Base-by-base conservation (phyloP, 1,284 basidiomycete genomes). In the Malassezia vespertilionis region DNA sequence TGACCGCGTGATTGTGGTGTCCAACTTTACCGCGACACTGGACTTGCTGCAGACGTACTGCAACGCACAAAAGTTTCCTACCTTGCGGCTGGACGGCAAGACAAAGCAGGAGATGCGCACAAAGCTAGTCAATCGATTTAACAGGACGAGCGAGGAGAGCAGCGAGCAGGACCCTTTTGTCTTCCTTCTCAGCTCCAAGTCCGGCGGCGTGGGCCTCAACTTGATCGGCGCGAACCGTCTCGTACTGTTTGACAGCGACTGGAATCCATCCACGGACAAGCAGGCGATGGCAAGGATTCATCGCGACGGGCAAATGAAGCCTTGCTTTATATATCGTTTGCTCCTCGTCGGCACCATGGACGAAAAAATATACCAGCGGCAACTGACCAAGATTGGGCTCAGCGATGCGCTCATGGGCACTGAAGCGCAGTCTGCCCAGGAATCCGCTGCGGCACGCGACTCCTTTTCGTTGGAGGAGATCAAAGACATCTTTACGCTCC, bases 141-240 rank as follows among this genome's bases (percentile, higher is more conserved):
- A 67, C 33, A 54, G 52, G 31, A 36, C 46, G 12, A 33, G 46
- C 9, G 44, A 39, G 17, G 39, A 53, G 10, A 39, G 34, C 9
- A 42, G 33, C 18, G 52, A 52, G 31, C 40, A 32, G 47, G 38
- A 27, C 44, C 33, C 65, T 51, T 76, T 95, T 65, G 79, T 97
- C 35, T 97, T 99, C 74, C 75, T 99, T 42, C 77, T 99, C 14
- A 90, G 86, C 71, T 89, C 86, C 57, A 96, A 96, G 73, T 90
- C 93, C 30, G 91, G 91, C 52, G 91, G 91, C 61, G 95, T 90
- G 61, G 90, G 93, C 65, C 91, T 97, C 76, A 97, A 97, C 69
- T 77, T 97, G 54, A 95, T 96, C 63, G 91, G 91, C 6, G 91
- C 91, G 2, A 97, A 97, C 70, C 80, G 91, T 12, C 76, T 97